A percentile compares a stretch with the other conserved stretches of the same genome.
Conservation (phyloP, 257 asterid genomes). For the Ophiorrhiza pumila region DNA sequence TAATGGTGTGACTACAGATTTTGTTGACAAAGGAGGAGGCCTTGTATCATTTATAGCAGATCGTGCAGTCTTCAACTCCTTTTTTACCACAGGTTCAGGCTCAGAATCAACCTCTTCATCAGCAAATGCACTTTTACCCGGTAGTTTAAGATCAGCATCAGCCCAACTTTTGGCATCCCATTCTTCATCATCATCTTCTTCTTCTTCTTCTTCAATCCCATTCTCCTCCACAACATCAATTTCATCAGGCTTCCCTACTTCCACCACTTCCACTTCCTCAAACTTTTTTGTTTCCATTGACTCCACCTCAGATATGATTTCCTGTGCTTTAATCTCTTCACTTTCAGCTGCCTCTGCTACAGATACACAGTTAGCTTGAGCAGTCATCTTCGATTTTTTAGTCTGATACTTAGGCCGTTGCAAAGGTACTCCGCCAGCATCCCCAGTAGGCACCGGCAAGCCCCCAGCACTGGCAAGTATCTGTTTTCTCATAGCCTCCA, state of each 20-base stretch:
- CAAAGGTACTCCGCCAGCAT: slow-evolving; percentile 43
- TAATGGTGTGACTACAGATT: slow-evolving; percentile 27
- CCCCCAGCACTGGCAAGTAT: slow-evolving; percentile 63
- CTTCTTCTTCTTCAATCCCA: slow-evolving; percentile 56
- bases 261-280: slow-evolving; percentile 24
- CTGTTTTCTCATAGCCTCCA: slow-evolving; percentile 85
- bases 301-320: slow-evolving; percentile 36
- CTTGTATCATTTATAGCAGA: slow-evolving; percentile 34
- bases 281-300: slow-evolving; percentile 32
- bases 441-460: slow-evolving; percentile 44
- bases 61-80: slow-evolving; percentile 47
- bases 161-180: slow-evolving; percentile 99
- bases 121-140: slow-evolving; percentile 73
- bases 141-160: slow-evolving; percentile 75
- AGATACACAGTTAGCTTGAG: slow-evolving; percentile 60
- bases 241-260: slow-evolving; percentile 39
- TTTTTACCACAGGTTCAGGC: slow-evolving; percentile 52
- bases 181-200: slow-evolving; percentile 66
- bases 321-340: slow-evolving; percentile 40
- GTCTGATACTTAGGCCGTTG: slow-evolving; percentile 73
- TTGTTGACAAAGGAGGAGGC: slow-evolving; percentile 33
- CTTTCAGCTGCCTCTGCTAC: slow-evolving; percentile 42
- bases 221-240: slow-evolving; percentile 49
- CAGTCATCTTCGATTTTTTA: slow-evolving; percentile 64
- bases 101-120: slow-evolving; percentile 82